Evolutionary conservation across 2,329 filamentous ascomycete genomes (phyloP), one percentile per base, ranked within the genome.

Genomic region (Fusarium hostae): DNA sequence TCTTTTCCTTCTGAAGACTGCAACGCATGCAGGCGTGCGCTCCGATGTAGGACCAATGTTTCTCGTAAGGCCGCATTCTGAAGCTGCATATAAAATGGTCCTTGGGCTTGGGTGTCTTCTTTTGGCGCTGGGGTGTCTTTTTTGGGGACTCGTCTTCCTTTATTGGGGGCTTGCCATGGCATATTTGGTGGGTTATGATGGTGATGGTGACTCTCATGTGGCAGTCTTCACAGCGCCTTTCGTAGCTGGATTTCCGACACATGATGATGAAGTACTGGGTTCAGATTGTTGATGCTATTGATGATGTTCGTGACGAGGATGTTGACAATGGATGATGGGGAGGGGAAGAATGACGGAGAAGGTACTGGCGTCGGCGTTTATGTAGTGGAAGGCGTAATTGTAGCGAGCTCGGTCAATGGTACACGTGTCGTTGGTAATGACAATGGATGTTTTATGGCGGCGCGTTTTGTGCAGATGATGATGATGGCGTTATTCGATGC

Each of bases 331-430:
- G 12, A 28, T 10, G 15, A 8, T 50, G 15, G 10, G 15, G 13
- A 15, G 6, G 20, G 44, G 9, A 26, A 26, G 13, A n/a, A 12
- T 20, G 45, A 2, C 2, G 28, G n/a, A 9, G 2, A 5, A 2
- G 8, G 5, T 10, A 1, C 2, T 34, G 7, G 16, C 9, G n/a
- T 24, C 2, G 16, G 16, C 9, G 47, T 13, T 18, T 28, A 24
- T 20, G n/a, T 9, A 13, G 30, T 13, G 2, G 1, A 24, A 20
- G n/a, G 9, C 5, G 44, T n/a, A 11, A 28, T 3, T 28, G 20
- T 50, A 1, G n/a, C 30, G 4, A 8, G 30, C 4, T 20, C 4
- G 12, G n/a, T 7, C 8, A 8, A 0, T 15, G 9, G n/a, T 24
- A 22, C 18, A 10, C 0, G 11, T 50, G 6, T 15, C 16, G 30